Evolutionary conservation across 2,329 filamentous ascomycete species (phyloP).

Genomic region (Bipolaris gigantea): DNA sequence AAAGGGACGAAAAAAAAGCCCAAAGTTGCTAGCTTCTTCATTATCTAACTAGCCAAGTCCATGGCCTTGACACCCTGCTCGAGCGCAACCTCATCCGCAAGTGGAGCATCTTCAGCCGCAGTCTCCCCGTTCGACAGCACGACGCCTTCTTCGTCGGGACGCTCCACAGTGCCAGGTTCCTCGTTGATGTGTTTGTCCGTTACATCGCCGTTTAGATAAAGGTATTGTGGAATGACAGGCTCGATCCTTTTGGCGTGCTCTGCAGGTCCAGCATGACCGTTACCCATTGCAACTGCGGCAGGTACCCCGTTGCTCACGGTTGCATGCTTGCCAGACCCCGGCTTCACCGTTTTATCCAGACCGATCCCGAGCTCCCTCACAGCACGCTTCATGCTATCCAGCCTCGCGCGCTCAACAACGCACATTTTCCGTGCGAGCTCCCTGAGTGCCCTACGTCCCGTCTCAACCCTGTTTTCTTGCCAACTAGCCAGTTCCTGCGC

Average conservation of each 20-base stretch:
- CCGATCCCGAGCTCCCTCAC: slow-evolving; percentile 58
- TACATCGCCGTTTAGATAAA: neutral
- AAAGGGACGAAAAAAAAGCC: no score
- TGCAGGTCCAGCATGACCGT: neutral
- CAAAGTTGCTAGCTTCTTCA: neutral
- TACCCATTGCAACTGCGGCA: neutral
- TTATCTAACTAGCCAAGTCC: neutral
- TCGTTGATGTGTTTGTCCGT: slow-evolving; percentile 14
- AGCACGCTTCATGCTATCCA: slow-evolving; percentile 80
- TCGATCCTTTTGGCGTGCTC: neutral
- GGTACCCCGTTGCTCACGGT: neutral
- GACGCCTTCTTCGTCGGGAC: slow-evolving; percentile 7
- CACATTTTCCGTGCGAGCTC: slow-evolving; percentile 79
- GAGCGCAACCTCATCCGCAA: neutral
- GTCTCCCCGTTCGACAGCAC: slow-evolving; percentile 18
- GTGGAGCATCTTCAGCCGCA: slow-evolving; percentile 10
- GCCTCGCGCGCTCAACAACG: slow-evolving; percentile 73
- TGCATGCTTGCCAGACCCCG: neutral
- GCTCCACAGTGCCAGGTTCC: slow-evolving; percentile 17
- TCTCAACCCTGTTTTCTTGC: slow-evolving; percentile 83
- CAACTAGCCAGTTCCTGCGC: slow-evolving; percentile 89
- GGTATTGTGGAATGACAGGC: slow-evolving; percentile 5
- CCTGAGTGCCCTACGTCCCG: slow-evolving; percentile 72
- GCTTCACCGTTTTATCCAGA: neutral
- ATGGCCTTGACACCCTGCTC: neutral